phyloP scores from a whole-genome alignment of 2,329 filamentous ascomycete species.

The Penicillium sp. region DNA sequence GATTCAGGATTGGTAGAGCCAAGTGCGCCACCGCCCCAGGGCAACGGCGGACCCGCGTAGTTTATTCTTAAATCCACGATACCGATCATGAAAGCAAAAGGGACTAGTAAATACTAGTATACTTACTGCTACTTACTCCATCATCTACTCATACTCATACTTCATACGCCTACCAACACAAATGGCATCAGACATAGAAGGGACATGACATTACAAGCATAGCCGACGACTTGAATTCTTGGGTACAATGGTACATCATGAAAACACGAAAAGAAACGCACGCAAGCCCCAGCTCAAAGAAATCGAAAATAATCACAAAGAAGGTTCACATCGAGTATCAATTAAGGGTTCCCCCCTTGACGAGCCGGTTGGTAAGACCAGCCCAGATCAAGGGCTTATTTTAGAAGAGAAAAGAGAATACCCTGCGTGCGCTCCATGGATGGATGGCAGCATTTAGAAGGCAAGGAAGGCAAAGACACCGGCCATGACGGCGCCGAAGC shows the following conservation, averaged over 20 bases:
- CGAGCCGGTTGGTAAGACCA: neutral
- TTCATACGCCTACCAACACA: neutral
- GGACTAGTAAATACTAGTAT: neutral
- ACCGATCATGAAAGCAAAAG: neutral
- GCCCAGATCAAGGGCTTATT: constrained; percentile 3
- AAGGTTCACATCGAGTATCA: constrained; percentile 10
- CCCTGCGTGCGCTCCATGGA: constrained; percentile 2
- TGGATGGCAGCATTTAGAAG: constrained; percentile 24
- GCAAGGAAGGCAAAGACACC: constrained; percentile 34
- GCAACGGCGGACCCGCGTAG: too few relatives aligned
- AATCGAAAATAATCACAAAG: constrained; percentile 4
- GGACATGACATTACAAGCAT: constrained; percentile 17
- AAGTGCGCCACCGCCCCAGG: too few relatives aligned
- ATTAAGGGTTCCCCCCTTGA: constrained; percentile 8
- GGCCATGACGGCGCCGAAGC: constrained; percentile 33
- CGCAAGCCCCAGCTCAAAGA: constrained; percentile 10
- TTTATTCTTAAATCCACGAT: too few relatives aligned
- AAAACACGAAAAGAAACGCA: constrained; percentile 11
- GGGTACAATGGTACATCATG: constrained; percentile 4
- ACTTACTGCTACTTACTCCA: too few relatives aligned
- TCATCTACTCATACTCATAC: neutral
- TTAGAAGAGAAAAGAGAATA: constrained; percentile 8
- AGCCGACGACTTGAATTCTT: constrained; percentile 12
- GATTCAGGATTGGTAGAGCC: neutral
- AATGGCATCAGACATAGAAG: constrained; percentile 6